Evolutionary conservation across 108 stramenopile species (phyloP), one percentile per base, ranked within the genome.

Genomic region (Aurantiochytrium sp.): DNA sequence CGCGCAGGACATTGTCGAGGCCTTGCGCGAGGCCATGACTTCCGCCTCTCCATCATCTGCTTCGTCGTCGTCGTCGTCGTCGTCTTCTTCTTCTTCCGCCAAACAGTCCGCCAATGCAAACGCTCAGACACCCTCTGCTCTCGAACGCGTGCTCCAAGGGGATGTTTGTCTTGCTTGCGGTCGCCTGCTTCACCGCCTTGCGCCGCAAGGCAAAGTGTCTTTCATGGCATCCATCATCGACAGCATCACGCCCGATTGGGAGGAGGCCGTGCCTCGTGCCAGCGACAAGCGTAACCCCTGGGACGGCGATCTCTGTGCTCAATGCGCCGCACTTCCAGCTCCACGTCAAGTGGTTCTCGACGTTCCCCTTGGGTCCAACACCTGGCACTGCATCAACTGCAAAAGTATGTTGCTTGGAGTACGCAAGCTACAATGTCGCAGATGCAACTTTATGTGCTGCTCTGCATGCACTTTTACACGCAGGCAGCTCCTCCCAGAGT

Each of bases 321-420:
- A 28, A 6, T 83, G 76, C 28, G 49, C 45, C 35, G 6, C 42
- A 4, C 18, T 6, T 45, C 45, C 19, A 6, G 6, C 45, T 2
- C 28, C 76, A 12, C 45, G 76, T 3, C 6, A 83, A 53, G 51
- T 83, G 16, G 1, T 53, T 23, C 51, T 83, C n/a, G 76, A 83
- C n/a, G 45, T 45, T 35, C 76, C 76, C 16, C 45, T 83, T 8
- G 76, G 76, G 1, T 6, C 6, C 51, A n/a, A 53, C 12, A 53
- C 76, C 19, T 83, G 76, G 76, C 76, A 83, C 76, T 83, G 76
- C 76, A 4, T 47, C 51, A 47, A 83, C 23, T 83, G 76, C 51
- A 47, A 23, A 53, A 28, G 43, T 53, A 47, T 83, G 76, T 16
- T 53, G 12, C 76, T 83, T 53, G 76, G 76, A 47, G 51, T 16